A percentile compares a stretch with the other conserved stretches of the same genome.
Conservation (phyloP, 148 eudicot genomes). For the Vaccinium myrtillus region DNA sequence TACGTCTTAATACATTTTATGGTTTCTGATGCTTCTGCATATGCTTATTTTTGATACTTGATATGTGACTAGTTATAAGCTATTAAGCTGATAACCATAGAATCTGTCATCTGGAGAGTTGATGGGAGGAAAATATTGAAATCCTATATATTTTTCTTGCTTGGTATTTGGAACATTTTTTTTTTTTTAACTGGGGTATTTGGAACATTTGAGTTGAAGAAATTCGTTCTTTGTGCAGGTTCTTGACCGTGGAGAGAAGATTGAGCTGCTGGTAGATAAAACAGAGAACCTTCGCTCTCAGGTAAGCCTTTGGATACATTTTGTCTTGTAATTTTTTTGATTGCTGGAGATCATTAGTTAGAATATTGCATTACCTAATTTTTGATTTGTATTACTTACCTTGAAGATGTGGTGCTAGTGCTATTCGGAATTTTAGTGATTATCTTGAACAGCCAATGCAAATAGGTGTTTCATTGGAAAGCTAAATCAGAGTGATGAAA, state of each 20-base stretch:
- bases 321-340: neutral
- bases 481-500: neutral
- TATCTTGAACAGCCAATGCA: neutral
- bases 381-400: neutral
- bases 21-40: neutral
- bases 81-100: neutral
- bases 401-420: neutral
- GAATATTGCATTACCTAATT: neutral
- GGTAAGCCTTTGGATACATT: slow-evolving; percentile 6
- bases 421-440: neutral
- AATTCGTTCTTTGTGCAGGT: slow-evolving; percentile 19
- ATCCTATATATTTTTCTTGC: neutral
- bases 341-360: neutral
- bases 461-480: neutral
- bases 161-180: neutral
- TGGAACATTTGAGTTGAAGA: neutral
- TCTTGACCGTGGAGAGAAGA: slow-evolving; percentile 37
- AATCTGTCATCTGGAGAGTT: neutral
- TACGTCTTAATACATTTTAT: neutral
- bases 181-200: too few species aligned
- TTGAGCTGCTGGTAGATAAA: slow-evolving; percentile 33
- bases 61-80: neutral
- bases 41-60: neutral
- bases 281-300: slow-evolving; percentile 33
- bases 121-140: neutral